Conservation (phyloP, 306 rosid species). For the Prunus dulcis region DNA sequence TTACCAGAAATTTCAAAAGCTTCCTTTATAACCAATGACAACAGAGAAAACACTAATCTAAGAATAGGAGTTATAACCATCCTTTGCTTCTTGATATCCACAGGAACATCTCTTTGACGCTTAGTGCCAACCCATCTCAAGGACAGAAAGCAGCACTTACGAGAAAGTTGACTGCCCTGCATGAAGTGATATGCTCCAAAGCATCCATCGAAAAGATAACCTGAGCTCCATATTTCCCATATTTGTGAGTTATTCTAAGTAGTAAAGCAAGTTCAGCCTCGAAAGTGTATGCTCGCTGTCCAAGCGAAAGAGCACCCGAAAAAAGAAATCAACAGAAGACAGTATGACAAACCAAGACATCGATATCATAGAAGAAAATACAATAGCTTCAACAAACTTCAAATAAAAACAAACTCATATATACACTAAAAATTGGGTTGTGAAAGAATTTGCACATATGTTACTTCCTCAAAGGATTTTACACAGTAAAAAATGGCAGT, state of each 20-base stretch:
- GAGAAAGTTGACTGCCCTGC: slow-evolving; percentile 64
- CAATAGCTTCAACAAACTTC: background rate
- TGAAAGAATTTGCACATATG: background rate
- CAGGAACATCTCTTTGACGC: slow-evolving; percentile 52
- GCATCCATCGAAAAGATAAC: slow-evolving; percentile 77
- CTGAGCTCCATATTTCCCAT: slow-evolving; percentile 93
- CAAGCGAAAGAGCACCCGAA: background rate
- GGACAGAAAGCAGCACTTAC: slow-evolving; percentile 35
- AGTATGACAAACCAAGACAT: background rate
- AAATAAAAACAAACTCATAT: background rate
- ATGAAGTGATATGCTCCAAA: slow-evolving; percentile 77
- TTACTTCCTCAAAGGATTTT: background rate
- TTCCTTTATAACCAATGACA: slow-evolving; percentile 44
- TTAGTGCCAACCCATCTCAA: slow-evolving; percentile 64
- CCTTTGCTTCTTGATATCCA: slow-evolving; percentile 67
- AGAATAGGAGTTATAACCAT: slow-evolving; percentile 64
- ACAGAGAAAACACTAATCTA: slow-evolving; percentile 78
- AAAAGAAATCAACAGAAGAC: background rate
- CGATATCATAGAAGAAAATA: background rate
- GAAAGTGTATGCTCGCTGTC: slow-evolving; percentile 67
- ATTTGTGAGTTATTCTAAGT: slow-evolving; percentile 76
- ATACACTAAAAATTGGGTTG: background rate
- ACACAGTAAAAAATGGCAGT: background rate
- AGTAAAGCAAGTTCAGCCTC: slow-evolving; percentile 88
- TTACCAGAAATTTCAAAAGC: background rate